A percentile compares a stretch with the other conserved stretches of the same genome.
Evolutionary conservation across 345 rosid species (phyloP).

Genomic region (Bretschneidera sinensis): DNA sequence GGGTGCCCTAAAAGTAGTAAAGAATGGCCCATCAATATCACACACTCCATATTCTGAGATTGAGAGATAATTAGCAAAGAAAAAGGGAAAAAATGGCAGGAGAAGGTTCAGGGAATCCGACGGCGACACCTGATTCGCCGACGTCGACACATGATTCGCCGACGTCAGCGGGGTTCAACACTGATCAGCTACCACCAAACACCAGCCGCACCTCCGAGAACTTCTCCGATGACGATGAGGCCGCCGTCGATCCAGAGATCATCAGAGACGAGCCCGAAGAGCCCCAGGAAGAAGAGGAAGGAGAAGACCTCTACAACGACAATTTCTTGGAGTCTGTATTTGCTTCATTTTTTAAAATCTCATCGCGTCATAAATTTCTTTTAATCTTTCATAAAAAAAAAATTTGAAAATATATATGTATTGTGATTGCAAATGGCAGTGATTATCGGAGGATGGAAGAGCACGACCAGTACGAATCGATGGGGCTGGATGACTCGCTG

Average conservation of each 20-base stretch:
- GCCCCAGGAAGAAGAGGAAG: slow-evolving; percentile 65
- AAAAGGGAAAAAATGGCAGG: slow-evolving; percentile 50
- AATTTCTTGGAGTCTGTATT: slow-evolving; percentile 53
- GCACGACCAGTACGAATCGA: slow-evolving; percentile 68
- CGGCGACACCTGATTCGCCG: slow-evolving; percentile 77
- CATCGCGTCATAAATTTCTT: too few relatives aligned
- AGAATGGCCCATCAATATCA: too few relatives aligned
- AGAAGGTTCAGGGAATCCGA: slow-evolving; percentile 37
- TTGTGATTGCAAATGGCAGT: too few relatives aligned
- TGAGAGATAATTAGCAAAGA: too few relatives aligned
- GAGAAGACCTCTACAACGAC: slow-evolving; percentile 86
- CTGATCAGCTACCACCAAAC: slow-evolving; percentile 69
- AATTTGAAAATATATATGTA: too few relatives aligned
- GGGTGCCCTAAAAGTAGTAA: too few relatives aligned
- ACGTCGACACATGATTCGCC: too few relatives aligned
- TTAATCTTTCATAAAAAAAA: too few relatives aligned
- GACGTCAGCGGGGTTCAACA: slow-evolving; percentile 76
- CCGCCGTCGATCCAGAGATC: slow-evolving; percentile 75
- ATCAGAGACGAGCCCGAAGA: slow-evolving; percentile 63
- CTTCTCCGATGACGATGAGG: slow-evolving; percentile 73
- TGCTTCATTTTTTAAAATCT: too few relatives aligned
- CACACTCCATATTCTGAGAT: too few relatives aligned
- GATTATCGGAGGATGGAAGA: slow-evolving; percentile 66
- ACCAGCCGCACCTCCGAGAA: slow-evolving; percentile 56
- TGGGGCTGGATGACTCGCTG: slow-evolving; percentile 73